Evolutionary conservation across 345 rosid species (phyloP).

Genomic region (Corymbia maculata): DNA sequence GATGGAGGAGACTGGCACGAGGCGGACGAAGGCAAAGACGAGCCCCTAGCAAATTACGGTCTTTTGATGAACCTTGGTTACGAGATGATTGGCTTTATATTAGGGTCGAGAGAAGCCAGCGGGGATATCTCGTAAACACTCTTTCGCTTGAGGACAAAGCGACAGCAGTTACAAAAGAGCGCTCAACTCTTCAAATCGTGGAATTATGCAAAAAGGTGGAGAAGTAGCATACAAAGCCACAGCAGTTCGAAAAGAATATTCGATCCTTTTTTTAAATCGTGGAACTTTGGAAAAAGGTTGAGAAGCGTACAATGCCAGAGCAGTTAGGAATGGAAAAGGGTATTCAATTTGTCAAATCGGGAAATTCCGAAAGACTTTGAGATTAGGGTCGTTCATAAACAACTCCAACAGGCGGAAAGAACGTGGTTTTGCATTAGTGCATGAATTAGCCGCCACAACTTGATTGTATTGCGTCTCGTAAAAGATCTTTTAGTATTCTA

Average conservation of each 20-base stretch:
- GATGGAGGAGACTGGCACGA: background rate
- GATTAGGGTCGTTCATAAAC: background rate
- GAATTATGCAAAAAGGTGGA: background rate
- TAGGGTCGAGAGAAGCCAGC: background rate
- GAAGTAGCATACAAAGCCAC: background rate
- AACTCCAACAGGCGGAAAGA: background rate
- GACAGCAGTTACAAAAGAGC: background rate
- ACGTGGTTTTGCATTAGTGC: background rate
- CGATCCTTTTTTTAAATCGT: background rate
- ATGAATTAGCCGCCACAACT: background rate
- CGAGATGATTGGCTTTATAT: background rate
- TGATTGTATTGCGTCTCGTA: background rate
- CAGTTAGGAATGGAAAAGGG: background rate
- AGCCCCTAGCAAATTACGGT: background rate
- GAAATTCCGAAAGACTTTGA: background rate
- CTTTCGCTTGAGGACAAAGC: background rate
- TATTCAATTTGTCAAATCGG: background rate
- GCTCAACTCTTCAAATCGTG: background rate
- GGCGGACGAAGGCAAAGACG: background rate
- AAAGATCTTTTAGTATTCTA: background rate
- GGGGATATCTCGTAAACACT: background rate
- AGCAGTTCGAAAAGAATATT: background rate
- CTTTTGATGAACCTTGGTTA: background rate
- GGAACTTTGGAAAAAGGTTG: background rate
- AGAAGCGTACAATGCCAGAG: background rate